Evolutionary conservation across 2,329 filamentous ascomycete species (phyloP), one percentile per base, ranked within the genome.

Genomic region (Aspergillus luchuensis): DNA sequence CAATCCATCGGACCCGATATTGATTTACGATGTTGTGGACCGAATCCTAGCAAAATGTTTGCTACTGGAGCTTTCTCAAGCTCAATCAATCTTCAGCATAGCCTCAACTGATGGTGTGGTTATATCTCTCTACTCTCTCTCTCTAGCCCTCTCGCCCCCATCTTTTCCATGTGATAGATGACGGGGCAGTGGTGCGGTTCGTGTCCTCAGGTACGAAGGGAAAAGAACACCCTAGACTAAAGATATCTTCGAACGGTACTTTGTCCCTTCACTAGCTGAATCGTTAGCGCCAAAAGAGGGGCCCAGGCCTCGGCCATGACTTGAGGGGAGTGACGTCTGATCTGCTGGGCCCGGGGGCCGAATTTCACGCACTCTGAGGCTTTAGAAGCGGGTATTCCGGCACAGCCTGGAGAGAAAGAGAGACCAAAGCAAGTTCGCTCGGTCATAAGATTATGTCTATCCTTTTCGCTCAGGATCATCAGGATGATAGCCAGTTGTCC

Each of bases 251-350:
- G 19, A n/a, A 15, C 8, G 17, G 25, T 50, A 50, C 23, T 30
- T 30, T 30, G 23, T 28, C 33, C 33, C 33, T 36, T 11, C 19
- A 50, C 33, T 30, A 50, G 47, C 23, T 50, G 47, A 33, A 50
- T 50, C 47, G 25, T 50, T 50, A 50, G 47, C 47, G 47, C 21
- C 19, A 33, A 50, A 45, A 28, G 28, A 53, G 28, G 36, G 52
- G 33, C 57, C 33, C 43, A 45, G 51, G 38, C 57, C 57, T 47
- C 19, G 47, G 47, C 56, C 38, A 57, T 47, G 43, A 39, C 36
- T 45, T 45, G 39, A 57, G n/a, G 39, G 30, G 25, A 50, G 56
- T 63, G 61, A 63, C 61, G 61, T 63, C 57, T 48, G 55, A 52
- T 52, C 36, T 23, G 19, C 21, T 49, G 41, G n/a, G 23, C 33